phyloP scores from a whole-genome alignment of 2,329 filamentous ascomycete species.

The Fusarium albidum region DNA sequence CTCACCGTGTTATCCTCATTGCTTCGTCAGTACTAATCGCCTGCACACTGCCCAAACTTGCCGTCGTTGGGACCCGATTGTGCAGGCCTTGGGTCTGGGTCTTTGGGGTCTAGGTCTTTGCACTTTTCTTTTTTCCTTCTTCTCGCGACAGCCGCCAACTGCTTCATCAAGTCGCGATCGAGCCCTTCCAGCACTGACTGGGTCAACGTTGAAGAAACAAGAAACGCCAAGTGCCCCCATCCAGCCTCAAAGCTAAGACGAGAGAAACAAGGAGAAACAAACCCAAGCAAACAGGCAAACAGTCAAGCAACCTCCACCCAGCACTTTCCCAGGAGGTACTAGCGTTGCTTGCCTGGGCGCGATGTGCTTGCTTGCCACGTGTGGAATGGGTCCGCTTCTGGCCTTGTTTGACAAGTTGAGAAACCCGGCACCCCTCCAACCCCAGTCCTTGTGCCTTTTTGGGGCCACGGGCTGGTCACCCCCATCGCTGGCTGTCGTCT shows the following conservation, averaged over 20 bases:
- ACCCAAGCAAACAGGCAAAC: not conserved
- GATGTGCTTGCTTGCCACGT: constrained; percentile 33
- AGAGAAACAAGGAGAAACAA: constrained; percentile 12
- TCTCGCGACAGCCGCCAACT: constrained; percentile 4
- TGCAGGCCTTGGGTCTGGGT: not conserved
- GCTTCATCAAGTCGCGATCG: not conserved
- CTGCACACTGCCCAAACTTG: not conserved
- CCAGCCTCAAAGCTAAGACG: not conserved
- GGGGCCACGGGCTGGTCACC: constrained; percentile 22
- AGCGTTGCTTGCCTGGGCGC: constrained; percentile 19
- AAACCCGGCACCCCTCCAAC: constrained; percentile 29
- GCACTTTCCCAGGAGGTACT: constrained; percentile 20
- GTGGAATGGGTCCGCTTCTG: constrained; percentile 38
- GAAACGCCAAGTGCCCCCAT: not conserved
- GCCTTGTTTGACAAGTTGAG: constrained; percentile 34
- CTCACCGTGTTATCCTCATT: not conserved
- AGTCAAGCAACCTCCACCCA: constrained; percentile 19
- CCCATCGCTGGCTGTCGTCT: constrained; percentile 13
- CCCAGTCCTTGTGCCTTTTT: constrained; percentile 26
- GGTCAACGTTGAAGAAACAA: constrained; percentile 4
- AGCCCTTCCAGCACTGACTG: constrained; percentile 5
- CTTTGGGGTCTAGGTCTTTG: not conserved
- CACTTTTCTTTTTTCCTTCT: constrained; percentile 14
- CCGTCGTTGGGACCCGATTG: not conserved
- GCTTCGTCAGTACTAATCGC: not conserved